Conservation (phyloP, 176 grass and related monocot genomes). For the Triticum monococcum region DNA sequence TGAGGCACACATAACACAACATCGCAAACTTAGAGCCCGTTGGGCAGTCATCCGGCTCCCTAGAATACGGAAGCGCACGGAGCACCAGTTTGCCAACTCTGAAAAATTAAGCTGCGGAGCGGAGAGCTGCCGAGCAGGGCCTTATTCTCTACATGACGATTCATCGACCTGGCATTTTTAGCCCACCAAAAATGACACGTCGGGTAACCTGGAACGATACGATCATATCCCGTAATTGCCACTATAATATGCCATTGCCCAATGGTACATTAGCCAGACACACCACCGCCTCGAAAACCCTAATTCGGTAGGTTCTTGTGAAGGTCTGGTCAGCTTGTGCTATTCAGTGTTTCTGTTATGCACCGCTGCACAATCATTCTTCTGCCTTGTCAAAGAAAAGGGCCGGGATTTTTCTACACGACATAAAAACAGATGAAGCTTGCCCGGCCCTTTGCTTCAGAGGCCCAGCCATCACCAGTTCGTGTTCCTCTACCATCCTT, state of each 20-base stretch:
- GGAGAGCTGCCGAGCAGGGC: no score
- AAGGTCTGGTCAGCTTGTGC: constrained; percentile 12
- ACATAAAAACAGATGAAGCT: constrained; percentile 63
- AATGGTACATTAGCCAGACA: not conserved
- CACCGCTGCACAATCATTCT: constrained; percentile 63
- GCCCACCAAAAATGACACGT: no score
- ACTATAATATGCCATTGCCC: not conserved
- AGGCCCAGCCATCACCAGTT: constrained; percentile 40
- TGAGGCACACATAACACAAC: not conserved
- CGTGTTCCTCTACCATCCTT: constrained; percentile 66
- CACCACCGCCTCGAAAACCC: not conserved
- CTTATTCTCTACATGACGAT: not conserved
- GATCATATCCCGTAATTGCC: not conserved
- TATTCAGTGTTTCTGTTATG: constrained; percentile 15
- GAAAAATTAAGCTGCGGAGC: no score
- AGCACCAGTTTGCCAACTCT: no score
- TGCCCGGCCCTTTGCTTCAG: constrained; percentile 62
- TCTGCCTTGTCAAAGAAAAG: constrained; percentile 80
- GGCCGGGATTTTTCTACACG: constrained; percentile 63
- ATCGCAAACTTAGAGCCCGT: not conserved
- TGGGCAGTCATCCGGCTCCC: no score
- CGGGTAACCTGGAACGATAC: not conserved
- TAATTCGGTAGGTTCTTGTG: not conserved
- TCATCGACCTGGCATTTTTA: not conserved
- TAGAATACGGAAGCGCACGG: no score